Evolutionary conservation across 1,284 basidiomycete genomes (phyloP).

Genomic region (Boletus subluridellus): DNA sequence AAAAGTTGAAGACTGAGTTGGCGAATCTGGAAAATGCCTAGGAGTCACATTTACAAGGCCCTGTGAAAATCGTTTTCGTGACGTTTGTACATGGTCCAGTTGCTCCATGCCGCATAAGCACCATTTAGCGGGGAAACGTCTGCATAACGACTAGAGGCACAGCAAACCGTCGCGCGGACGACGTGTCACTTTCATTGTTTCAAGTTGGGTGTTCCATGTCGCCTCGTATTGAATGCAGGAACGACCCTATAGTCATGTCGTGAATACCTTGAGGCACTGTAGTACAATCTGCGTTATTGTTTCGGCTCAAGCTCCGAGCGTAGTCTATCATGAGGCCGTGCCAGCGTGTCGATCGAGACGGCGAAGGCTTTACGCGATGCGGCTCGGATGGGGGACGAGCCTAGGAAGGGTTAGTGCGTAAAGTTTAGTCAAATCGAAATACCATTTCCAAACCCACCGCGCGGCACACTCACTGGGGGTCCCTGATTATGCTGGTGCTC

Average conservation of each 20-base stretch:
- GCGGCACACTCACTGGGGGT: no score
- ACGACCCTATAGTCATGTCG: neutral
- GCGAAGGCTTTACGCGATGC: neutral
- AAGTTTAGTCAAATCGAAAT: neutral
- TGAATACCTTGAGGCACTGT: neutral
- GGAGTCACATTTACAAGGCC: neutral
- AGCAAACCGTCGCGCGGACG: neutral
- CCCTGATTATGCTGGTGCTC: neutral
- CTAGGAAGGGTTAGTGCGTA: neutral
- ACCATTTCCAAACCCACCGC: neutral
- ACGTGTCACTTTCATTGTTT: neutral
- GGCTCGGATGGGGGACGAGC: neutral
- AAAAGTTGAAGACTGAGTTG: slow-evolving; percentile 48
- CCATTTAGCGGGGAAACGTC: no score
- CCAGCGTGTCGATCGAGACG: neutral
- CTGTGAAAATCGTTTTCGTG: neutral
- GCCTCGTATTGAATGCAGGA: neutral
- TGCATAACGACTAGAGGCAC: neutral
- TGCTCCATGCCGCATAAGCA: neutral
- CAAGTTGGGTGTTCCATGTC: neutral
- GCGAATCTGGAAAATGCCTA: slow-evolving; percentile 27
- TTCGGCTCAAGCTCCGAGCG: no score
- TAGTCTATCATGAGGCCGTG: no score
- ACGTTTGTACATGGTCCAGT: neutral
- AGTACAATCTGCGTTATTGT: no score